Percentiles rank a stretch among this genome's conserved stretches.
Conservation (phyloP, 306 rosid species). For the Gastrolobium bilobum region DNA sequence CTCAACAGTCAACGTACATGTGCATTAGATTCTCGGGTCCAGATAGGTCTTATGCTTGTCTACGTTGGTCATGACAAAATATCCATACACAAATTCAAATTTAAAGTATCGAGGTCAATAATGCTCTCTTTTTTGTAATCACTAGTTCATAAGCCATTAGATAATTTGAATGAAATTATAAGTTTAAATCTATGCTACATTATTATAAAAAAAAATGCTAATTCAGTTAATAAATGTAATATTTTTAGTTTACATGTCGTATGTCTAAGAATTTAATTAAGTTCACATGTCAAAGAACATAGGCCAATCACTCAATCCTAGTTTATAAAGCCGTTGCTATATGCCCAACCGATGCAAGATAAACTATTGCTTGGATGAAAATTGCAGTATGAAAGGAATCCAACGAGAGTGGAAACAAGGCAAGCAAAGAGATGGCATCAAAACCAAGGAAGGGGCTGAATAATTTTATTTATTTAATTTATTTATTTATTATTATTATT, state of each 20-base stretch:
- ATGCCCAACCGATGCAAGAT: not conserved
- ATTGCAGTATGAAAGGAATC: constrained; percentile 31
- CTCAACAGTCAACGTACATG: constrained; percentile 46
- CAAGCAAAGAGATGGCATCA: constrained; percentile 32
- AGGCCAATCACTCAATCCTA: not conserved
- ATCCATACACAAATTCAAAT: not conserved
- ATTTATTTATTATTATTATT: not conserved
- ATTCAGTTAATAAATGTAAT: not conserved
- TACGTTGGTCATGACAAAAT: constrained; percentile 30
- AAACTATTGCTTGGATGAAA: constrained; percentile 31
- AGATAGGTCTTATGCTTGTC: constrained; percentile 24
- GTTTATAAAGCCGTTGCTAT: constrained; percentile 15
- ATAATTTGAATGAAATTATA: not conserved
- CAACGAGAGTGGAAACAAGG: constrained; percentile 24
- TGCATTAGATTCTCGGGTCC: constrained; percentile 46
- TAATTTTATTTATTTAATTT: not conserved
- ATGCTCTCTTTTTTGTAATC: not conserved
- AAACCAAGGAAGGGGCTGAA: constrained; percentile 44
- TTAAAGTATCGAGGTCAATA: not conserved
- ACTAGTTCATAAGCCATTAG: no score
- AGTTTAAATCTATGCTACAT: not conserved
- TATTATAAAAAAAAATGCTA: not conserved
- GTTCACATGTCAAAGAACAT: not conserved
- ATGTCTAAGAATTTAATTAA: not conserved
- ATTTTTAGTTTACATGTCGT: not conserved